phyloP scores from a whole-genome alignment of 2,329 filamentous ascomycete genomes.

The Chalara sp. region DNA sequence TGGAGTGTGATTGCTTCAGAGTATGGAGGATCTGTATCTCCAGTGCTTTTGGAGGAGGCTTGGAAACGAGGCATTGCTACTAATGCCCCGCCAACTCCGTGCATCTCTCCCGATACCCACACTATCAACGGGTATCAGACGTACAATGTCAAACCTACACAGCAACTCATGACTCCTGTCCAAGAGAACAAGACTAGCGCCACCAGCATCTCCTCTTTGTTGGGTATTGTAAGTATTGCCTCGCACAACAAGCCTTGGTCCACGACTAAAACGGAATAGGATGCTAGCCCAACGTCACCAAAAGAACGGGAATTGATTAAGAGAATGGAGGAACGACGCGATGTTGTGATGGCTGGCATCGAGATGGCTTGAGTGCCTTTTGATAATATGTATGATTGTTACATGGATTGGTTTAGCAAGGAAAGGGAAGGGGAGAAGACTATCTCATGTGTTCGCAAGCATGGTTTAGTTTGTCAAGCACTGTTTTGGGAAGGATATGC shows the following conservation, averaged over 20 bases:
- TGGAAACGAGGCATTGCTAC: constrained; percentile 40
- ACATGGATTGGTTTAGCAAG: neutral
- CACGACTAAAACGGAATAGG: constrained; percentile 17
- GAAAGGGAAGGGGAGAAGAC: neutral
- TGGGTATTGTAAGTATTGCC: constrained; percentile 38
- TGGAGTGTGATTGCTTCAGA: constrained; percentile 67
- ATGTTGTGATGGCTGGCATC: constrained; percentile 16
- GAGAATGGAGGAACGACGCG: constrained; percentile 42
- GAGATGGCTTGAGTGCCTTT: neutral
- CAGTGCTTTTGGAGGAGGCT: constrained; percentile 61
- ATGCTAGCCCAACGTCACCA: constrained; percentile 47
- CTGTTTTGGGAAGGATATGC: neutral
- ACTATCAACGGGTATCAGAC: constrained; percentile 13
- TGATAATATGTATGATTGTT: neutral
- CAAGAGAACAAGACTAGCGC: constrained; percentile 29
- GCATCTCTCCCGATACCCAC: constrained; percentile 24
- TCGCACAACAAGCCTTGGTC: too few species aligned
- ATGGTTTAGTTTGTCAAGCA: too few species aligned
- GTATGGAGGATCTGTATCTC: constrained; percentile 58
- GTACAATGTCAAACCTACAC: constrained; percentile 37
- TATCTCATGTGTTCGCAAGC: neutral
- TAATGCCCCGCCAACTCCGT: constrained; percentile 28
- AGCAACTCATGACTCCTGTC: constrained; percentile 43
- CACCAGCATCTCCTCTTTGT: constrained; percentile 55
- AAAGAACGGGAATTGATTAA: constrained; percentile 51